Conservation (phyloP, 495 filamentous ascomycete species). For the Talaromyces proteolyticus region DNA sequence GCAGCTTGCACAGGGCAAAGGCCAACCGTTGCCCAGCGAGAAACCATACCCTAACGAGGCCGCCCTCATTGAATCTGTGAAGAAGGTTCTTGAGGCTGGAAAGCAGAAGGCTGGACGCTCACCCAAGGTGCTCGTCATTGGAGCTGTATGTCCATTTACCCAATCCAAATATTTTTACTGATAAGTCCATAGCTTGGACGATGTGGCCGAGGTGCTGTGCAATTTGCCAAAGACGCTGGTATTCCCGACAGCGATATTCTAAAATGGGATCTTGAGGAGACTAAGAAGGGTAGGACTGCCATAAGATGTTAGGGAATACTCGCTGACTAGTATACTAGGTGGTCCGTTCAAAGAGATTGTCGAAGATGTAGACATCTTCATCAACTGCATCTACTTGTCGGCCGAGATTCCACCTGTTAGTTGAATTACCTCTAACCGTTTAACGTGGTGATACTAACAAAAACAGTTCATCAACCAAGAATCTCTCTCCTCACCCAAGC, state of each 20-base stretch:
- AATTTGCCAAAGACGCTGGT: conserved; percentile 70
- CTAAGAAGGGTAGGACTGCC: conserved; percentile 35
- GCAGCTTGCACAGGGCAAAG: conserved; percentile 66
- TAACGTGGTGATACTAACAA: too few relatives aligned
- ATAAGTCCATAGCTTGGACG: conserved; percentile 53
- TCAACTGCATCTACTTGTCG: conserved; percentile 89
- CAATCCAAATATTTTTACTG: not conserved
- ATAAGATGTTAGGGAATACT: too few relatives aligned
- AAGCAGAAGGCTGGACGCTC: conserved; percentile 45
- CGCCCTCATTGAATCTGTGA: conserved; percentile 66
- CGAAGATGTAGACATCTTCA: conserved; percentile 63
- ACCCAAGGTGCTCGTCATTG: conserved; percentile 54
- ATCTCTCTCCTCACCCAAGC: conserved; percentile 58
- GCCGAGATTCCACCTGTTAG: conserved; percentile 57
- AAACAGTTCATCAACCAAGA: conserved; percentile 73
- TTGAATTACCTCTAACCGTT: too few relatives aligned
- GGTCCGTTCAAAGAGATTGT: conserved; percentile 88
- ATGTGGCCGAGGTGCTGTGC: conserved; percentile 81
- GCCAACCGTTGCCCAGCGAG: conserved; percentile 59
- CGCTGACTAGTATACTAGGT: conserved; percentile 43
- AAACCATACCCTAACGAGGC: conserved; percentile 71
- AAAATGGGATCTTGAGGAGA: conserved; percentile 93
- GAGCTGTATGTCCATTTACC: conserved; percentile 35
- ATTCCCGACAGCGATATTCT: conserved; percentile 68
- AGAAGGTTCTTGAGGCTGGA: conserved; percentile 55